These are phyloP conservation scores for Daldinia vernicosa DNA, from an alignment of 495 filamentous ascomycete species.

Conservation along the genomic window DNA sequence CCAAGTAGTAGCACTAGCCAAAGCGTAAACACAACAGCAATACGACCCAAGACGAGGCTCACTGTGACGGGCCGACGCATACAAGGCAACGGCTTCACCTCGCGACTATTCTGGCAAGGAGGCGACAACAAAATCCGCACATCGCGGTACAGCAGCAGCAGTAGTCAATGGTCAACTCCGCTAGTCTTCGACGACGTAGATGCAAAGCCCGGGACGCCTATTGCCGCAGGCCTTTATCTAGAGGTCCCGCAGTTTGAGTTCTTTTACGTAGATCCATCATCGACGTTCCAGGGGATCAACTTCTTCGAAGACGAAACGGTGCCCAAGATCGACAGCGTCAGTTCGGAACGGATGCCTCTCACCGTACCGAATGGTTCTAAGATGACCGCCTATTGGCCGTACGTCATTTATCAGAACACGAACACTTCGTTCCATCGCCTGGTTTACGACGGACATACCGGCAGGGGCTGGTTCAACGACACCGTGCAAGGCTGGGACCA, in stretches of 20 bases:
- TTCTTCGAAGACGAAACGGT: conserved; percentile 32
- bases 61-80: conserved; percentile 27
- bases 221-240: conserved; percentile 21
- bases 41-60: conserved; percentile 20
- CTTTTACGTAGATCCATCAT: conserved; percentile 21
- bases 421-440: conserved; percentile 21
- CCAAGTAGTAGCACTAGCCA: neutral
- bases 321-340: conserved; percentile 27
- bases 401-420: conserved; percentile 24
- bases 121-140: conserved; percentile 33
- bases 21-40: conserved; percentile 26
- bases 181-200: conserved; percentile 19
- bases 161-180: conserved; percentile 13
- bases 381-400: conserved; percentile 36
- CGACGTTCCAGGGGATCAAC: conserved; percentile 27
- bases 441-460: conserved; percentile 14
- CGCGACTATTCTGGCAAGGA: conserved; percentile 39
- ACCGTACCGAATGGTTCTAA: neutral
- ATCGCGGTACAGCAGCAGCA: conserved; percentile 22
- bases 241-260: conserved; percentile 27
- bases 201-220: conserved; percentile 29
- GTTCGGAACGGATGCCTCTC: neutral
- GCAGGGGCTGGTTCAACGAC: conserved; percentile 23
- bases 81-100: conserved; percentile 28
- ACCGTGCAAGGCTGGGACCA: neutral